Conservation (phyloP, 768 basidiomycete species). For the Ramaria sp. region DNA sequence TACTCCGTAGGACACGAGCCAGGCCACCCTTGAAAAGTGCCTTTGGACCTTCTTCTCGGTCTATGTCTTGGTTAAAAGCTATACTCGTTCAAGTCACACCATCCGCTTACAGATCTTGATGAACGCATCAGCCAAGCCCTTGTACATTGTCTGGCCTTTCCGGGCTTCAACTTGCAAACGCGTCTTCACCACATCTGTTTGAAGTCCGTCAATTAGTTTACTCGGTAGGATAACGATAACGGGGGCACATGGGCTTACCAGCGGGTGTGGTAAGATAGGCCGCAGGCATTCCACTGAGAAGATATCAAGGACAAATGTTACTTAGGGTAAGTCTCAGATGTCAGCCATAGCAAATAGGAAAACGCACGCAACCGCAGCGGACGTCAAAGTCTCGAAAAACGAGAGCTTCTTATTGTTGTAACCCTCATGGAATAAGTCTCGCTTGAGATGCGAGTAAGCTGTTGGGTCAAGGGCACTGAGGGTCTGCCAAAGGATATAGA, state of each 20-base stretch:
- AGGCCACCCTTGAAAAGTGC: constrained; percentile 90
- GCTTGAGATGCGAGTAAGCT: constrained; percentile 82
- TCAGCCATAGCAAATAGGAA: not conserved
- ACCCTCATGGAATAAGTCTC: constrained; percentile 91
- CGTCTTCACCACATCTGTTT: constrained; percentile 91
- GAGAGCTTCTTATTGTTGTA: constrained; percentile 88
- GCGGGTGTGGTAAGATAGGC: constrained; percentile 89
- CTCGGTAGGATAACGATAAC: not conserved
- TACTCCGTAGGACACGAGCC: constrained; percentile 79
- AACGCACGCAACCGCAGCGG: constrained; percentile 66
- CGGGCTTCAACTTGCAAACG: constrained; percentile 88
- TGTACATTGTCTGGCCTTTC: constrained; percentile 85
- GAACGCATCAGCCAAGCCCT: constrained; percentile 83
- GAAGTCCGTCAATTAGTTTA: constrained; percentile 8
- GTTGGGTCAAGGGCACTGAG: constrained; percentile 21
- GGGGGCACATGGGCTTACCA: constrained; percentile 33
- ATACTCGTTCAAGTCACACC: constrained; percentile 2
- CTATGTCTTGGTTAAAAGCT: constrained; percentile 26
- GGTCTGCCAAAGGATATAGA: not conserved
- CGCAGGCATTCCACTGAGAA: constrained; percentile 87
- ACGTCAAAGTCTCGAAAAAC: constrained; percentile 78
- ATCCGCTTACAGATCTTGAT: constrained; percentile 68
- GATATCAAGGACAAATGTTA: constrained; percentile 17
- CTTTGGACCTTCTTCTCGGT: constrained; percentile 78
- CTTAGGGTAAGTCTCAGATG: constrained; percentile 10